Percentiles rank a stretch among this genome's conserved stretches.
phyloP scores from a whole-genome alignment of 2,329 filamentous ascomycete species.

The Aspergillus tamarii region DNA sequence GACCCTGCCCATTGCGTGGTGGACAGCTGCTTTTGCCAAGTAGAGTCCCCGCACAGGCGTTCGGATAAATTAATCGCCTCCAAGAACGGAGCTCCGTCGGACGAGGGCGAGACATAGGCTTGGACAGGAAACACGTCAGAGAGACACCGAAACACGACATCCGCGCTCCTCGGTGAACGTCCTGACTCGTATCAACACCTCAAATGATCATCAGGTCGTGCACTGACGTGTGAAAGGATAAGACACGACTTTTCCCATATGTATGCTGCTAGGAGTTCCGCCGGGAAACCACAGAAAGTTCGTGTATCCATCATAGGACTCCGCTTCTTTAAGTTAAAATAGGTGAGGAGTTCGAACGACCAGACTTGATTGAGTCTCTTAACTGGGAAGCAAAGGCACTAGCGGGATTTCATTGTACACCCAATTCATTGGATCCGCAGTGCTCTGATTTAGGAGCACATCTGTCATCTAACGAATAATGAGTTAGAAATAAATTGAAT shows the following conservation, averaged over 20 bases:
- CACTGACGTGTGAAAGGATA: background rate
- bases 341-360: background rate
- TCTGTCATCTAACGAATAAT: constrained; percentile 31
- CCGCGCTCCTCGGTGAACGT: background rate
- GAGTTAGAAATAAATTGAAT: background rate
- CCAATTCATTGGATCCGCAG: constrained; percentile 24
- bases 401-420: constrained; percentile 13
- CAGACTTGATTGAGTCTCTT: background rate
- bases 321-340: background rate
- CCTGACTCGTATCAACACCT: background rate
- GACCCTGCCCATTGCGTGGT: background rate
- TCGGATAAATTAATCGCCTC: background rate
- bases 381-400: background rate
- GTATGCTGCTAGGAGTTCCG: background rate
- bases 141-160: background rate
- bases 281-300: background rate
- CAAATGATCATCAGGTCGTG: background rate
- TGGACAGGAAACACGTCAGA: background rate
- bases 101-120: background rate
- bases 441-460: constrained; percentile 28
- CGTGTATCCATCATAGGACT: background rate
- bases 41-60: background rate
- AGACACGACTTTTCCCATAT: background rate
- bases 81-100: background rate
- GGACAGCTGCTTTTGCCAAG: background rate